A percentile compares a stretch with the other conserved stretches of the same genome.
Evolutionary conservation across 2,329 filamentous ascomycete species (phyloP).

Genomic region (Tricladium varicosporioides): DNA sequence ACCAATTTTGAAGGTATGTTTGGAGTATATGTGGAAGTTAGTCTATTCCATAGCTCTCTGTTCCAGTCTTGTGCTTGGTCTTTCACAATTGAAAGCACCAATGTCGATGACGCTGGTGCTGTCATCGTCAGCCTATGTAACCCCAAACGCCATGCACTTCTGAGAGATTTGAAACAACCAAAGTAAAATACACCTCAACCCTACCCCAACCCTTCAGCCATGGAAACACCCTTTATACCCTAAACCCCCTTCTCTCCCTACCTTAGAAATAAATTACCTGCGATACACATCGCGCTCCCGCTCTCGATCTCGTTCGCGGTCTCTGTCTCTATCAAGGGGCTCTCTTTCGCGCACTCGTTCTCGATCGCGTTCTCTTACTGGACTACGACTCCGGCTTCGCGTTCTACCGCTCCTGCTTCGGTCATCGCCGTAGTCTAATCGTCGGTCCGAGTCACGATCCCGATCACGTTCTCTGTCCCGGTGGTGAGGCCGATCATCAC

Average conservation of each 20-base stretch:
- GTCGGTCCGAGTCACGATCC: background rate
- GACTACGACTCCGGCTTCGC: conserved; percentile 46
- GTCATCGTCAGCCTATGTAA: background rate
- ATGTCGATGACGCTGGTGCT: background rate
- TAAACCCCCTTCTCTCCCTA: background rate
- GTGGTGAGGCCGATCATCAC: conserved; percentile 37
- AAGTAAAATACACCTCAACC: background rate
- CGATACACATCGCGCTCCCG: conserved; percentile 20
- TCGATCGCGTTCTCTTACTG: conserved; percentile 36
- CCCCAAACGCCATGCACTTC: background rate
- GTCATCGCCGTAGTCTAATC: background rate
- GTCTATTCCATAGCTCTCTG: background rate
- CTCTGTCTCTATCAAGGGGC: conserved; percentile 25
- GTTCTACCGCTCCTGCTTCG: conserved; percentile 10
- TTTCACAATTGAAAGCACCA: background rate
- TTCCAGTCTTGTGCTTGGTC: background rate
- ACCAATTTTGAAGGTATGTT: background rate
- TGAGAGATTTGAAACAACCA: background rate
- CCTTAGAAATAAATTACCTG: conserved; percentile 14
- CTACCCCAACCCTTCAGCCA: background rate
- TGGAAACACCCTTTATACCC: background rate
- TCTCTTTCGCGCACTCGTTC: conserved; percentile 43
- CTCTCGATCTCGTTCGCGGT: conserved; percentile 4
- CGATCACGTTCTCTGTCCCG: conserved; percentile 10
- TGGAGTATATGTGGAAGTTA: background rate